These are phyloP conservation scores for Wickerhamomyces canadensis DNA, from an alignment of 805 yeast genomes.

Conservation along the genomic window DNA sequence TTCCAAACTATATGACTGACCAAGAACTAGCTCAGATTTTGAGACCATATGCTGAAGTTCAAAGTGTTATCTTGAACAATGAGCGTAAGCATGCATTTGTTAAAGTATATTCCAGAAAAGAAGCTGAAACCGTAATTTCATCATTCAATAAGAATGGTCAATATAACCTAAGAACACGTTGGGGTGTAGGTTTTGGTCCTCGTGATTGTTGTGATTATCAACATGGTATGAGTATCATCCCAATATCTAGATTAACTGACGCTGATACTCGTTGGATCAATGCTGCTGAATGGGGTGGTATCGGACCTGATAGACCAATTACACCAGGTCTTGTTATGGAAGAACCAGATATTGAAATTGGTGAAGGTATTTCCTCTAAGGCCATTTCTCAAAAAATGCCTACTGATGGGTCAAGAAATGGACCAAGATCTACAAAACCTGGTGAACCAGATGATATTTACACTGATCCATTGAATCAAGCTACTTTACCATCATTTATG, in stretches of 20 bases:
- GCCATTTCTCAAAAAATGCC: constrained; percentile 92
- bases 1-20: constrained; percentile 79
- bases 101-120: constrained; percentile 84
- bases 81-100: constrained; percentile 96
- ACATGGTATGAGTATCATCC: constrained; percentile 83
- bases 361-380: constrained; percentile 88
- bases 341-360: constrained; percentile 97
- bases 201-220: constrained; percentile 96
- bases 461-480: constrained; percentile 23
- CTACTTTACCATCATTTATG: constrained; percentile 24
- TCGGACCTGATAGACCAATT: constrained; percentile 73
- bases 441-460: constrained; percentile 39
- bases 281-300: constrained; percentile 94
- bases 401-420: constrained; percentile 78
- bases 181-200: constrained; percentile 99
- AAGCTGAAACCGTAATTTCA: constrained; percentile 78
- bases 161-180: constrained; percentile 70
- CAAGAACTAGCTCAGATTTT: constrained; percentile 61
- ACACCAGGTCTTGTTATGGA: constrained; percentile 79
- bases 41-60: constrained; percentile 87
- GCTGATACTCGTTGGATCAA: constrained; percentile 90
- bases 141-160: constrained; percentile 67
- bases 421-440: constrained; percentile 73
- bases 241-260: constrained; percentile 83
- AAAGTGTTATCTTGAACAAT: constrained; percentile 78